Evolutionary conservation across 2,329 filamentous ascomycete genomes (phyloP).

Genomic region (Colletotrichum theobromicola): DNA sequence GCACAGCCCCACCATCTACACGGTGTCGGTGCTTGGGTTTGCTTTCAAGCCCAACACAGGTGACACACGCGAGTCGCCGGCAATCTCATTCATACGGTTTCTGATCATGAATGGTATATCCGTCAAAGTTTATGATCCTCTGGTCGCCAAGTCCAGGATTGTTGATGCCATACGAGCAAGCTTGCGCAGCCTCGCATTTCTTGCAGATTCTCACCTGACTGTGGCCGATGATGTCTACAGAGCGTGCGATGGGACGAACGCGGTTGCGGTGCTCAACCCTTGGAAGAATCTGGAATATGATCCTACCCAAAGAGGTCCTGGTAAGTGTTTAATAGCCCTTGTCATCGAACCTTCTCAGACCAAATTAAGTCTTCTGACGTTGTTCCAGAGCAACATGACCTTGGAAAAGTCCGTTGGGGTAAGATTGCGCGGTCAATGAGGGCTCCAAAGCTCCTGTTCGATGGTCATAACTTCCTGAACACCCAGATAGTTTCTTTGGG

Average conservation of each 20-base stretch:
- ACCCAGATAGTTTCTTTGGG: too few relatives aligned
- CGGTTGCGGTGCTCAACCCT: conserved; percentile 31
- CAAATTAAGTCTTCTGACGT: too few relatives aligned
- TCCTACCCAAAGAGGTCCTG: too few relatives aligned
- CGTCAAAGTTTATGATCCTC: conserved; percentile 65
- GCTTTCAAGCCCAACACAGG: conserved; percentile 82
- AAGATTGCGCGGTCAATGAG: too few relatives aligned
- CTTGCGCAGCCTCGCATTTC: conserved; percentile 50
- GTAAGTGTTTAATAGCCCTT: too few relatives aligned
- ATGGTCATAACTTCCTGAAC: too few relatives aligned
- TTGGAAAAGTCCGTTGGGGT: too few relatives aligned
- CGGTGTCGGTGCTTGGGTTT: conserved; percentile 73
- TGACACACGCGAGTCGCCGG: conserved; percentile 74
- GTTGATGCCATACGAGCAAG: conserved; percentile 31
- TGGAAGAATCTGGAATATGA: too few relatives aligned
- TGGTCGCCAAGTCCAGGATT: conserved; percentile 56
- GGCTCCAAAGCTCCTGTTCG: too few relatives aligned
- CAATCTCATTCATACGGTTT: conserved; percentile 69
- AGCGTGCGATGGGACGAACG: conserved; percentile 53
- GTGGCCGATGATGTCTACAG: conserved; percentile 44
- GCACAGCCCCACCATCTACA: conserved; percentile 71
- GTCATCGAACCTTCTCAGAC: too few relatives aligned
- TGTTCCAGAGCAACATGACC: too few relatives aligned
- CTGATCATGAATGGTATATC: conserved; percentile 73
- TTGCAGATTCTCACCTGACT: conserved; percentile 28